These are phyloP conservation scores for Cubamyces sp. DNA, from an alignment of 768 basidiomycete species.

Conservation along the genomic window DNA sequence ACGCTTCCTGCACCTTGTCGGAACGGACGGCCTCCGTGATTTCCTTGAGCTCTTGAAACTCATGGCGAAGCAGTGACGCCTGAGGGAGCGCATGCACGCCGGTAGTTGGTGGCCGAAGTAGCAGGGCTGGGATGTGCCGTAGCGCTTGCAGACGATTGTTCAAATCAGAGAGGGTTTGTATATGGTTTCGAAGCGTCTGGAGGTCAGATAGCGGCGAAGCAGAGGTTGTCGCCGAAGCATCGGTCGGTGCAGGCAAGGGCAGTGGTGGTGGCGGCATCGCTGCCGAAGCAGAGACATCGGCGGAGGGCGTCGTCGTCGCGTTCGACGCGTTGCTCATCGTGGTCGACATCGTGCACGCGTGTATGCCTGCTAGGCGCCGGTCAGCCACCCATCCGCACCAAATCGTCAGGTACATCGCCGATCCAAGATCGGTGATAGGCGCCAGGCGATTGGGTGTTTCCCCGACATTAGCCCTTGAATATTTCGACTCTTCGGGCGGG, in stretches of 20 bases:
- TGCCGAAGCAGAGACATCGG: slow-evolving; percentile 2
- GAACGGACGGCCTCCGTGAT: slow-evolving; percentile 53
- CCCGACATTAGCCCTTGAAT: background rate
- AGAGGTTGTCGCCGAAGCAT: background rate
- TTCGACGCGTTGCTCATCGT: slow-evolving; percentile 19
- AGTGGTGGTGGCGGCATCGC: slow-evolving; percentile 22
- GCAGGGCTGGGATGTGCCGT: slow-evolving; percentile 49
- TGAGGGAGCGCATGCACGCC: slow-evolving; percentile 34
- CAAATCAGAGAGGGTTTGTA: slow-evolving; percentile 51
- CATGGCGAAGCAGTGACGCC: slow-evolving; percentile 31
- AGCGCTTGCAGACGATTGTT: slow-evolving; percentile 48
- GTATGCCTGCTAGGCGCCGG: background rate
- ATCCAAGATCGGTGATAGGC: slow-evolving; percentile 2
- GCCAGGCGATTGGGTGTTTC: background rate
- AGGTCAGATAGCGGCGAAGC: slow-evolving; percentile 17
- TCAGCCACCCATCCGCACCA: background rate
- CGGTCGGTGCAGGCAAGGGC: background rate
- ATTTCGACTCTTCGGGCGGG: background rate
- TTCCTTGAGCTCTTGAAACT: slow-evolving; percentile 44
- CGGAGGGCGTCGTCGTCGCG: background rate
- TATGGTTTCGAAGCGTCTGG: slow-evolving; percentile 35
- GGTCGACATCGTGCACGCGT: slow-evolving; percentile 13
- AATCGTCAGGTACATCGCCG: background rate
- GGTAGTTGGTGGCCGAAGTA: slow-evolving; percentile 45
- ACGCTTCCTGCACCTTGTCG: slow-evolving; percentile 59